Evolutionary conservation across 306 rosid species (phyloP).

Genomic region (Echinosophora koreensis): DNA sequence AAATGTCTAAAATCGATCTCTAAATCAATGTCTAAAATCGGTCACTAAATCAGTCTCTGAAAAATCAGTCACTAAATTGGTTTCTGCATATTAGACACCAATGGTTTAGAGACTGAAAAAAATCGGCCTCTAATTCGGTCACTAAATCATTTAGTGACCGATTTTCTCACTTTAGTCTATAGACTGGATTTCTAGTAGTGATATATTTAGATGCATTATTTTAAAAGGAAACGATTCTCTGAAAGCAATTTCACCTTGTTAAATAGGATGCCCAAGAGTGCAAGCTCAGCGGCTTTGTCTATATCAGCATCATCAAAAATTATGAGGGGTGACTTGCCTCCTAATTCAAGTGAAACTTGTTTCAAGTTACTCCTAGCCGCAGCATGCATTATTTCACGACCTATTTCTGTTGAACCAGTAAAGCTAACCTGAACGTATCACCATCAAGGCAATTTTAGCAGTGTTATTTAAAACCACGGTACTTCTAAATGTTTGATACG

Average conservation of each 20-base stretch:
- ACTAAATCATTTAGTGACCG: too few relatives aligned
- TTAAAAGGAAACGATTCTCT: background rate
- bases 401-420: conserved; percentile 82
- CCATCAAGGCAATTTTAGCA: background rate
- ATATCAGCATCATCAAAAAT: conserved; percentile 87
- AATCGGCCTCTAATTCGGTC: too few relatives aligned
- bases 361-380: conserved; percentile 84
- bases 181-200: too few relatives aligned
- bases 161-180: too few relatives aligned
- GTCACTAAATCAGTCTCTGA: too few relatives aligned
- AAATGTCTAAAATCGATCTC: background rate
- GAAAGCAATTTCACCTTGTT: conserved; percentile 65
- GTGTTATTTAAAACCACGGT: background rate
- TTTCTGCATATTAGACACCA: too few relatives aligned
- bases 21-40: too few relatives aligned
- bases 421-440: conserved; percentile 65
- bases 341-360: conserved; percentile 75
- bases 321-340: conserved; percentile 87
- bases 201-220: background rate
- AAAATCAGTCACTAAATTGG: too few relatives aligned
- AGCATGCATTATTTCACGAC: conserved; percentile 76
- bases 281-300: conserved; percentile 70
- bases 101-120: too few relatives aligned
- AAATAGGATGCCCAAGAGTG: conserved; percentile 62
- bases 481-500: background rate